Base-by-base conservation (phyloP, 1,284 basidiomycete genomes). In the Xerocomus amazonicus region DNA sequence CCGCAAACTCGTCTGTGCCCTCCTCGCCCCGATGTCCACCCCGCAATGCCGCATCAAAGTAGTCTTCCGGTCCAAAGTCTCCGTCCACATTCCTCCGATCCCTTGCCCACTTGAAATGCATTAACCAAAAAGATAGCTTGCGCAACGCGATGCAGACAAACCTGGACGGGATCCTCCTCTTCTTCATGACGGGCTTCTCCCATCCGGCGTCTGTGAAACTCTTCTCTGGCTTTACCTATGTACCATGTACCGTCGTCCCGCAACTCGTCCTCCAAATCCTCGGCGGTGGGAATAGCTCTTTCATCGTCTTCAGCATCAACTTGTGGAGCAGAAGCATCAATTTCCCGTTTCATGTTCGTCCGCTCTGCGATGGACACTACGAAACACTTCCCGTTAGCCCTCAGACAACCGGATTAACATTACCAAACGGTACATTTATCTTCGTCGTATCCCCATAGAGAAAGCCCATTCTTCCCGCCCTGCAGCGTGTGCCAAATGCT, bases 401-500 rank as follows among this genome's bases (percentile, higher is more conserved):
- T 7, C 10, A 13, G 10, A n/a, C 9, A 6, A 5, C 31, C 16
- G 28, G 9, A 16, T 16, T n/a, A 12, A 36, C 9, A 13, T 7
- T 9, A 34, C 12, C 16, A 10, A 33, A 35, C 12, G 0, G 9
- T 57, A 69, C 67, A 23, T 58, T 77, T 77, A 36, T 81, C 79
- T 34, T 76, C 76, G 38, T 79, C 77, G 46, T 72, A 56, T 64
- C 65, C 41, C 69, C 85, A 90, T 28, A 90, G 62, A 54, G 75
- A 81, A 33, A 90, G 72, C 2, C 84, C 84, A 37, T 80, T 79
- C 43, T 76, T 68, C 2, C 85, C 81, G 26, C 87, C 88, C 62
- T 76, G 81, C 14, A 92, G 59, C 4, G 84, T 86, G 63, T 90
- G 83, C 86, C 90, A 95, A 16, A 91, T 62, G 52, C 90, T 92